Evolutionary conservation across 2,329 filamentous ascomycete species (phyloP).

Genomic region (Ophiostoma sp.): DNA sequence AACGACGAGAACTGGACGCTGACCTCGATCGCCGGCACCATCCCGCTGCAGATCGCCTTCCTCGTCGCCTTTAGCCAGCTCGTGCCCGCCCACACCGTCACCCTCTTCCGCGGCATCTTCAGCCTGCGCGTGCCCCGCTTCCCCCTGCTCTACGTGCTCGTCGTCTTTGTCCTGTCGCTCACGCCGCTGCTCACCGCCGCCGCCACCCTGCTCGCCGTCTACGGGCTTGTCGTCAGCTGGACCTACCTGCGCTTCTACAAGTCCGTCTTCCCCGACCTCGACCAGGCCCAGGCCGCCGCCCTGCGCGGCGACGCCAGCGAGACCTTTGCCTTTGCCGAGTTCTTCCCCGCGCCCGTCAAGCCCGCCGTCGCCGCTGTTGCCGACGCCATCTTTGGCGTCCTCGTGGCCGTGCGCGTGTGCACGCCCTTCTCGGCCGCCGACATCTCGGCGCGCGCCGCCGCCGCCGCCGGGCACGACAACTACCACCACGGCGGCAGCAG

Average conservation of each 20-base stretch:
- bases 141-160: slow-evolving; percentile 66
- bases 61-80: slow-evolving; percentile 97
- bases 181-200: slow-evolving; percentile 61
- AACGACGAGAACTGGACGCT: slow-evolving; percentile 64
- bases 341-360: slow-evolving; percentile 83
- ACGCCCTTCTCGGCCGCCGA: slow-evolving; percentile 80
- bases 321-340: slow-evolving; percentile 91
- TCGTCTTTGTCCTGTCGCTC: slow-evolving; percentile 60
- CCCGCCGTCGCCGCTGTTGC: slow-evolving; percentile 69
- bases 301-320: slow-evolving; percentile 90
- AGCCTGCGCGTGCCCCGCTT: slow-evolving; percentile 77
- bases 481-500: slow-evolving; percentile 46
- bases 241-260: slow-evolving; percentile 96
- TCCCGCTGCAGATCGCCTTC: slow-evolving; percentile 86
- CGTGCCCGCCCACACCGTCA: slow-evolving; percentile 93
- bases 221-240: slow-evolving; percentile 85
- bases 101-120: slow-evolving; percentile 79
- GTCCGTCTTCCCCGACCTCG: slow-evolving; percentile 62
- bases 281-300: slow-evolving; percentile 52
- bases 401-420: slow-evolving; percentile 73
- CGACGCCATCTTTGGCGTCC: slow-evolving; percentile 65
- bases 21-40: slow-evolving; percentile 80
- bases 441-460: slow-evolving; percentile 48
- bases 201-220: slow-evolving; percentile 70
- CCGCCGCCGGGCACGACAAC: slow-evolving; percentile 62